Evolutionary conservation across 441 rosid genomes (phyloP).

Genomic region (Populus hybrid): DNA sequence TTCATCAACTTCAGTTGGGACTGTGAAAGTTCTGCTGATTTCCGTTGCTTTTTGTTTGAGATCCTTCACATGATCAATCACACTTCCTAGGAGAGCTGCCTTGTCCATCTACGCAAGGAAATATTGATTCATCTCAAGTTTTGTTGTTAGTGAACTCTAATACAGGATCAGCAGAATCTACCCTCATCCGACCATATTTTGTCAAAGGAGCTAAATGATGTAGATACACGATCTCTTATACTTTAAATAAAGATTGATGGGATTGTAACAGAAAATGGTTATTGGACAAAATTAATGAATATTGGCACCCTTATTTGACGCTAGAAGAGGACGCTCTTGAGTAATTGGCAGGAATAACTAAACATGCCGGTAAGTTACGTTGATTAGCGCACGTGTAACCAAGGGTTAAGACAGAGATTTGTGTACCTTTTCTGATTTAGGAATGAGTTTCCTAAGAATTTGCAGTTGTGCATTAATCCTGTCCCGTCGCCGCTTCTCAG

Average conservation of each 20-base stretch:
- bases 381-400: neutral
- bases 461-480: conserved; percentile 83
- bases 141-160: neutral
- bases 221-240: neutral
- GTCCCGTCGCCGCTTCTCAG: conserved; percentile 91
- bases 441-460: conserved; percentile 75
- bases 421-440: conserved; percentile 81
- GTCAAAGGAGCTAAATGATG: neutral
- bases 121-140: neutral
- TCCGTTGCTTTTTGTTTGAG: conserved; percentile 63
- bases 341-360: neutral
- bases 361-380: neutral
- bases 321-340: neutral
- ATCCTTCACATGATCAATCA: conserved; percentile 69
- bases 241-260: neutral
- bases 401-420: neutral
- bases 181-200: neutral
- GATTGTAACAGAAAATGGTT: neutral
- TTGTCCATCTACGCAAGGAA: conserved; percentile 66
- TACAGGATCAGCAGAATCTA: neutral
- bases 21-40: conserved; percentile 35
- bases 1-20: conserved; percentile 77
- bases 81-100: conserved; percentile 80
- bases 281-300: neutral
- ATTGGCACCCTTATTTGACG: neutral